A percentile compares a stretch with the other conserved stretches of the same genome.
These are phyloP conservation scores for Pterocarpus santalinus DNA, from an alignment of 306 rosid species.

Conservation along the genomic window DNA sequence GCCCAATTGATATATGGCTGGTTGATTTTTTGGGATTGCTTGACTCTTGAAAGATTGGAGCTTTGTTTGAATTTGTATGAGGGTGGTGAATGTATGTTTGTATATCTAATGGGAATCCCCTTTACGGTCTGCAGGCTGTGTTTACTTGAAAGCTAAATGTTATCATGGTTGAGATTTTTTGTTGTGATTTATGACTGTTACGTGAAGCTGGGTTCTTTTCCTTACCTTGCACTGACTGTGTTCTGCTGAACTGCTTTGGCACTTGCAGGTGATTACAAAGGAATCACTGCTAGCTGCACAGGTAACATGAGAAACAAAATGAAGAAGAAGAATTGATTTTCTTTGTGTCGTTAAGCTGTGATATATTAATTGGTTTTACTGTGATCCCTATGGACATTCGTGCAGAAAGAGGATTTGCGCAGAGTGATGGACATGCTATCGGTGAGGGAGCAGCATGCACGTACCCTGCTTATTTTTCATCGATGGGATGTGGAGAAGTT, in stretches of 20 bases:
- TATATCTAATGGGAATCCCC: constrained; percentile 12
- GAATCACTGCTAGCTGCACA: constrained; percentile 84
- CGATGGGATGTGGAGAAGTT: constrained; percentile 92
- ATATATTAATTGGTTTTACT: constrained; percentile 3
- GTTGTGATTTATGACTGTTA: not conserved
- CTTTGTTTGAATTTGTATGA: constrained; percentile 19
- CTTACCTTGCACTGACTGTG: constrained; percentile 14
- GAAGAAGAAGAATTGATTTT: not conserved
- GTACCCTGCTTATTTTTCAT: constrained; percentile 82
- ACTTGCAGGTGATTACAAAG: constrained; percentile 76
- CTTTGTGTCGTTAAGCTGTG: constrained; percentile 2
- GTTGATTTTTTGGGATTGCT: constrained; percentile 18
- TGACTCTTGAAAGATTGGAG: not conserved
- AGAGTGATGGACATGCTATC: constrained; percentile 85
- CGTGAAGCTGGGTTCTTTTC: constrained; percentile 17
- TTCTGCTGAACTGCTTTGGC: constrained; percentile 35
- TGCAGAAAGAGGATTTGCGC: constrained; percentile 87
- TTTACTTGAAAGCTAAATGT: constrained; percentile 3
- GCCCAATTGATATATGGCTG: not conserved
- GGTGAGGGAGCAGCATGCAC: constrained; percentile 82
- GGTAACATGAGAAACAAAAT: constrained; percentile 52
- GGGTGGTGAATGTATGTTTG: not conserved
- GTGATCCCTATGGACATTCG: constrained; percentile 33
- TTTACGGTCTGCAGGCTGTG: not conserved
- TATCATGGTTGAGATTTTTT: constrained; percentile 10